These are phyloP conservation scores for Raphanus hybrid DNA, from an alignment of 441 rosid species.

Conservation along the genomic window DNA sequence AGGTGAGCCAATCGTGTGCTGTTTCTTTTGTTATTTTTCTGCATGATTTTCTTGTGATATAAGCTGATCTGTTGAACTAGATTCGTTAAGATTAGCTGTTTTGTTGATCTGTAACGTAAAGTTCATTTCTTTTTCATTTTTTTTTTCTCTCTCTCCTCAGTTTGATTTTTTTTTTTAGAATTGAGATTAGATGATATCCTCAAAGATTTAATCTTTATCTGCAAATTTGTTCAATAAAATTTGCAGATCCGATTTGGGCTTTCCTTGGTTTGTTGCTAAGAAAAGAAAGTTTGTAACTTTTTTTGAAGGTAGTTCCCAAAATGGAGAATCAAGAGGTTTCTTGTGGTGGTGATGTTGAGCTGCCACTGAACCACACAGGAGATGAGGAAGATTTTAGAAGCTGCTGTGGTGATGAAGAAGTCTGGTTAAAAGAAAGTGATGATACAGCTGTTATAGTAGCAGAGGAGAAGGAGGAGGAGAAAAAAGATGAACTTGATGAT, in stretches of 20 bases:
- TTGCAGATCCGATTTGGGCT: slow-evolving; percentile 33
- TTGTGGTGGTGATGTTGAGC: slow-evolving; percentile 41
- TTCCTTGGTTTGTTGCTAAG: slow-evolving; percentile 31
- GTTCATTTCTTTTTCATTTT: slow-evolving; percentile 7
- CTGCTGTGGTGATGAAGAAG: slow-evolving; percentile 90
- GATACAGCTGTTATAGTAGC: too few species aligned
- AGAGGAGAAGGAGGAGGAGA: too few species aligned
- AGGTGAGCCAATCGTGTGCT: slow-evolving; percentile 34
- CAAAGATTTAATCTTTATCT: neutral
- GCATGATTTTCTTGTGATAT: slow-evolving; percentile 32
- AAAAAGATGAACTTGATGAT: too few species aligned
- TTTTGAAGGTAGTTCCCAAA: slow-evolving; percentile 13
- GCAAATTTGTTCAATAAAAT: neutral
- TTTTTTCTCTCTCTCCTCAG: slow-evolving; percentile 6
- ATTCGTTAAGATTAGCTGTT: slow-evolving; percentile 38
- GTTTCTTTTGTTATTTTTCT: slow-evolving; percentile 22
- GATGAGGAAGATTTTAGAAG: slow-evolving; percentile 93
- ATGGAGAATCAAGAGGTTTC: slow-evolving; percentile 60
- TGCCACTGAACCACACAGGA: slow-evolving; percentile 44
- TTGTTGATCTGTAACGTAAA: slow-evolving; percentile 16
- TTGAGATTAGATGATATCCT: slow-evolving; percentile 21
- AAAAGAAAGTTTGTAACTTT: slow-evolving; percentile 33
- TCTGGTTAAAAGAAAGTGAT: slow-evolving; percentile 61
- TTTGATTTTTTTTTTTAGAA: neutral
- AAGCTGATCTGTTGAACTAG: slow-evolving; percentile 46